Conservation (phyloP, 2,329 filamentous ascomycete genomes). For the Paecilomyces sp. region DNA sequence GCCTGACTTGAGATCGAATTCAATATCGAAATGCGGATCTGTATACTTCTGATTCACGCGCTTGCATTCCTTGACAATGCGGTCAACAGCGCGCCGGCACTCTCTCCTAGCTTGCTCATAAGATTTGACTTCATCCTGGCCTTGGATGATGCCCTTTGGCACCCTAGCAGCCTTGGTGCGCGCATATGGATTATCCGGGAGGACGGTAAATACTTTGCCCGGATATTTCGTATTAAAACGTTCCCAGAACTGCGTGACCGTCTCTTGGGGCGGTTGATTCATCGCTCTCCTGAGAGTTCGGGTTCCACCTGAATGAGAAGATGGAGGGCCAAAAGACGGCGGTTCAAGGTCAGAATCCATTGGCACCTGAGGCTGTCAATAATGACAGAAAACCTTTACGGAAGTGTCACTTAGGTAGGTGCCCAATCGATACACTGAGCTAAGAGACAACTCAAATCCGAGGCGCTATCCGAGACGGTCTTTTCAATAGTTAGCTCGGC, state of each 20-base stretch:
- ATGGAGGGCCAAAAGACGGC: conserved; percentile 12
- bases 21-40: conserved; percentile 81
- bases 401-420: neutral
- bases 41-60: conserved; percentile 79
- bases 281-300: conserved; percentile 30
- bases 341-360: conserved; percentile 25
- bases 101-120: conserved; percentile 66
- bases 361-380: neutral
- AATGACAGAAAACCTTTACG: neutral
- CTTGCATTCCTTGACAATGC: conserved; percentile 58
- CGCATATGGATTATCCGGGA: conserved; percentile 62
- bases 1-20: conserved; percentile 62
- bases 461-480: neutral
- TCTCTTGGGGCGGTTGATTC: conserved; percentile 58
- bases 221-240: conserved; percentile 64
- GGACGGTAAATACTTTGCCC: conserved; percentile 64
- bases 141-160: conserved; percentile 47
- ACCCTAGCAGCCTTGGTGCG: conserved; percentile 52
- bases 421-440: neutral
- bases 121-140: conserved; percentile 55
- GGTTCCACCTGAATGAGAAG: conserved; percentile 22
- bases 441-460: neutral
- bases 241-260: conserved; percentile 66
- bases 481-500: too few relatives aligned
- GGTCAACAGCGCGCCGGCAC: conserved; percentile 56